A percentile compares a stretch with the other conserved stretches of the same genome.
Evolutionary conservation across 805 yeast species (phyloP).

Genomic region (Metschnikowia reukaufii): DNA sequence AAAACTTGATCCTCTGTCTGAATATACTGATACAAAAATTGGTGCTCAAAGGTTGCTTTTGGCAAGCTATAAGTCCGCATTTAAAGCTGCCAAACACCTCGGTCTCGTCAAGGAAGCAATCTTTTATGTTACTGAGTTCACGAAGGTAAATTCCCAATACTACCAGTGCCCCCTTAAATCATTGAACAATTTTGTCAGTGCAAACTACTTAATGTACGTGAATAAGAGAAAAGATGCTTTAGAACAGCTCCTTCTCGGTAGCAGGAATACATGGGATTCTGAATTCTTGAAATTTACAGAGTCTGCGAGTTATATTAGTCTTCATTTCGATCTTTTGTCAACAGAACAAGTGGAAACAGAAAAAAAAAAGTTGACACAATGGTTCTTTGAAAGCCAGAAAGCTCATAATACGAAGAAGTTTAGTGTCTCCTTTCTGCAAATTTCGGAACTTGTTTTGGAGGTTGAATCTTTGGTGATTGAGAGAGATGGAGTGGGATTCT

Average conservation of each 20-base stretch:
- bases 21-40: constrained; percentile 33
- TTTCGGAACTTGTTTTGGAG: constrained; percentile 4
- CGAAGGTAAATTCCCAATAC: constrained; percentile 32
- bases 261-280: constrained; percentile 3
- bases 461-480: not conserved
- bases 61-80: constrained; percentile 38
- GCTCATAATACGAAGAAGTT: not conserved
- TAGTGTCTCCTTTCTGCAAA: constrained; percentile 2
- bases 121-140: constrained; percentile 53
- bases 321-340: not conserved
- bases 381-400: not conserved
- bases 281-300: constrained; percentile 1
- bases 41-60: constrained; percentile 35
- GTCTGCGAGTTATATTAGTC: not conserved
- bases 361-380: not conserved
- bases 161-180: constrained; percentile 23
- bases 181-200: constrained; percentile 18
- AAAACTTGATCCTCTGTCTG: constrained; percentile 27
- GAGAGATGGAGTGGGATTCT: not conserved
- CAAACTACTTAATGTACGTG: constrained; percentile 16
- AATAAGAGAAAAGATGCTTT: constrained; percentile 12
- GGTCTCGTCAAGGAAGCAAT: constrained; percentile 62
- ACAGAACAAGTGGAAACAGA: not conserved
- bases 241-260: constrained; percentile 1
- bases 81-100: constrained; percentile 42